Conservation (phyloP, 495 filamentous ascomycete genomes). For the Neurospora terricola region DNA sequence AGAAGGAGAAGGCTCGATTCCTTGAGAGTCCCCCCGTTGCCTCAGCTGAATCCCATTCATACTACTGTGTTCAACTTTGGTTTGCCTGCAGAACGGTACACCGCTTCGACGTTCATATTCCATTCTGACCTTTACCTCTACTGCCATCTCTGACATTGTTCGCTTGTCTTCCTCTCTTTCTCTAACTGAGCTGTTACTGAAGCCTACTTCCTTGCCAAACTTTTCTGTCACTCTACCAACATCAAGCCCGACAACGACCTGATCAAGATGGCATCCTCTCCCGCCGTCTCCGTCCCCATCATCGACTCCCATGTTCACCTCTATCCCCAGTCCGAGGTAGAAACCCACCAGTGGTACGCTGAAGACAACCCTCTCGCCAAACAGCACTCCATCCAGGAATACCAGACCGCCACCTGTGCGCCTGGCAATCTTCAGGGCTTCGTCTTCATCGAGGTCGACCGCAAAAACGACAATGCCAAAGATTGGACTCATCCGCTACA, state of each 20-base stretch:
- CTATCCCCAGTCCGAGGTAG: constrained; percentile 55
- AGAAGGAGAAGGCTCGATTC: background rate
- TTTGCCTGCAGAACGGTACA: background rate
- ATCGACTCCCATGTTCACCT: constrained; percentile 87
- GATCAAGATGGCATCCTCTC: background rate
- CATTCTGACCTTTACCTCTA: background rate
- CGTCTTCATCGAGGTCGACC: constrained; percentile 75
- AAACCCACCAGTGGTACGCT: constrained; percentile 54
- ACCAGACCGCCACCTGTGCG: constrained; percentile 27
- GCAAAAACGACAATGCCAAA: constrained; percentile 45
- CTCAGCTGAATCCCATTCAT: background rate
- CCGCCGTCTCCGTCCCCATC: constrained; percentile 30
- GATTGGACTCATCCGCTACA: constrained; percentile 48
- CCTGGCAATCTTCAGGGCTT: constrained; percentile 48
- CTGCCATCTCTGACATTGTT: background rate
- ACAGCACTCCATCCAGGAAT: constrained; percentile 56
- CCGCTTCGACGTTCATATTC: background rate
- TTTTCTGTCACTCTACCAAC: background rate
- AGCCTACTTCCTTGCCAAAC: background rate
- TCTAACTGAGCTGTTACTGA: background rate
- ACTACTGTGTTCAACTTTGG: background rate
- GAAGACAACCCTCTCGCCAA: constrained; percentile 44
- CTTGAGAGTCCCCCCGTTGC: background rate
- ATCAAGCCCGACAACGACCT: background rate
- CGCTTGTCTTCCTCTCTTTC: background rate